Evolutionary conservation across 768 basidiomycete species (phyloP), one percentile per base, ranked within the genome.

Genomic region (Cystofilobasidium ferigula): DNA sequence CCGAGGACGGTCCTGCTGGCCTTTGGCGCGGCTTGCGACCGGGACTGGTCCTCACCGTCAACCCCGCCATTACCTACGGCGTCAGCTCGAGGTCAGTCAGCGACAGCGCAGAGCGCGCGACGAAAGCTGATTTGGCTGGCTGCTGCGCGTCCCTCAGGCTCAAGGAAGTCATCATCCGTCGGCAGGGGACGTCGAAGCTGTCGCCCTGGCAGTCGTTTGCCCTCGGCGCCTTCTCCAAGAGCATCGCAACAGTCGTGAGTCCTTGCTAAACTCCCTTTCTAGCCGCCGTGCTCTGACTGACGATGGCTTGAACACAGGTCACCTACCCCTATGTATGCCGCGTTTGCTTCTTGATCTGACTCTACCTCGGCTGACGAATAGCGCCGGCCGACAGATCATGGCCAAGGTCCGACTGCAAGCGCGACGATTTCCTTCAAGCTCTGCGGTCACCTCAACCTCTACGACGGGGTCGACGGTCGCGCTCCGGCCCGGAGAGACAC

Each of bases 11-110:
- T 62, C 78, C 90, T 2, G 80, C 83, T 2, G 93, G 89, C 12
- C 79, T 98, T 2, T 99, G 95, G 95, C 80, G 91, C 8, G 95
- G 95, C 10, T 32, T 9, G 78, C 97, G 68, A 88, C 93, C 95
- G 1, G 85, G 89, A 45, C 78, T 99, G 70, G 90, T 97, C n/a
- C 81, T 99, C 38, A 98, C 94, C 38, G 85, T 92, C 61, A 98
- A 98, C 76, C 94, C 95, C 6, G 91, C 94, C 28, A 97, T 99
- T 75, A 99, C 94, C 0, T 97, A 94, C 73, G 95, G 95, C 57
- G 80, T 86, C 45, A 98, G 89, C 73, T 94, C 98, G 78, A 83
- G 95, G 48, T 68, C 28, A 20, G 54, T 62, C n/a, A n/a, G n/a
- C n/a, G n/a, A n/a, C n/a, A n/a, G n/a, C n/a, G n/a, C n/a, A n/a